These are phyloP conservation scores for Trypanosoma lewisi DNA, from an alignment of 208 protist species.

Conservation along the genomic window DNA sequence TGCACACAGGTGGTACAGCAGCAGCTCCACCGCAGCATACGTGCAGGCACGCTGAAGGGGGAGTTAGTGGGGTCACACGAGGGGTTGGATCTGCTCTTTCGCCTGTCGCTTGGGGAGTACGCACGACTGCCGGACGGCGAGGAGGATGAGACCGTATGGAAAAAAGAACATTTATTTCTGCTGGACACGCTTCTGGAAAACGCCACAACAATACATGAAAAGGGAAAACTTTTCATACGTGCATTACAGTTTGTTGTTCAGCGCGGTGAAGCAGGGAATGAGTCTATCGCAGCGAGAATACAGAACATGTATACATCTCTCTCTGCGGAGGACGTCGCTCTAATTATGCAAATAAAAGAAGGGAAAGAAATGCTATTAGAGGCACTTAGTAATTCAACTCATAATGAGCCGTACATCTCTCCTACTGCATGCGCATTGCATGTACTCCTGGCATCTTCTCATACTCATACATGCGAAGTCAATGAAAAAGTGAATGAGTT, in stretches of 20 bases:
- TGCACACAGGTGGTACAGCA: constrained; percentile 12
- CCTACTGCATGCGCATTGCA: constrained; percentile 22
- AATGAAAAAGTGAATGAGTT: constrained; percentile 3
- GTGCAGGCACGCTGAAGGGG: constrained; percentile 5
- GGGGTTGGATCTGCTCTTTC: neutral
- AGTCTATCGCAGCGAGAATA: constrained; percentile 1
- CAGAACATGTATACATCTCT: constrained; percentile 8
- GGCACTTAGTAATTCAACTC: constrained; percentile 5
- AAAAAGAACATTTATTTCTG: constrained; percentile 7
- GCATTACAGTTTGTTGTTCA: constrained; percentile 19
- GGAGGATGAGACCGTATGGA: neutral
- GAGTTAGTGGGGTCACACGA: neutral
- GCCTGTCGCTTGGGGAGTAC: constrained; percentile 14
- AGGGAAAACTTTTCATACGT: neutral
- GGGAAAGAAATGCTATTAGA: constrained; percentile 2
- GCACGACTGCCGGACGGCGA: neutral
- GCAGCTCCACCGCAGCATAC: neutral
- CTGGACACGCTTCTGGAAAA: constrained; percentile 11
- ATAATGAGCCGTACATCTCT: constrained; percentile 3
- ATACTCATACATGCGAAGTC: neutral
- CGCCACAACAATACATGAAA: neutral
- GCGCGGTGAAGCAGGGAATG: constrained; percentile 6
- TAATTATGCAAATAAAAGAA: neutral
- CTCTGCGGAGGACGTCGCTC: constrained; percentile 1
- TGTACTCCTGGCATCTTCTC: constrained; percentile 15